Percentiles rank a stretch among this genome's conserved stretches.
phyloP scores from a whole-genome alignment of 2,329 filamentous ascomycete species.

The Colletotrichum eleusines region DNA sequence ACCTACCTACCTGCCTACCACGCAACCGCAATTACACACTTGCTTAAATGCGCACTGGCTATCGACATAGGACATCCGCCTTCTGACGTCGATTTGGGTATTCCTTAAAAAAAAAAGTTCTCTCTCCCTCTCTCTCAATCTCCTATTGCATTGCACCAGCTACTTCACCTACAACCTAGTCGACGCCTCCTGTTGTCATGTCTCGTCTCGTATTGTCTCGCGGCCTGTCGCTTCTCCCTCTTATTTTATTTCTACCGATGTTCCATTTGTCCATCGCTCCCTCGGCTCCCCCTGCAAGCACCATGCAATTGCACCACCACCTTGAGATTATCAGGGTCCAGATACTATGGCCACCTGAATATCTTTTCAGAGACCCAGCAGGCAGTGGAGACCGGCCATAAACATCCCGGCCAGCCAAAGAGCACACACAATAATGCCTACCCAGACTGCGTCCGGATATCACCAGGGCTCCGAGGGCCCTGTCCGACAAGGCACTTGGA shows the following conservation, averaged over 20 bases:
- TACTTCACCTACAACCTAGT: too few relatives aligned
- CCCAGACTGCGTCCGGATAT: constrained; percentile 1
- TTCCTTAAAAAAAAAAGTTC: too few relatives aligned
- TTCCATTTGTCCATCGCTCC: constrained; percentile 30
- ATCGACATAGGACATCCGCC: not conserved
- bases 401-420: constrained; percentile 23
- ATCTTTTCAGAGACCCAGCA: constrained; percentile 37
- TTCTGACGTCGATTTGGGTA: not conserved
- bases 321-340: constrained; percentile 41
- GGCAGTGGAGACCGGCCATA: constrained; percentile 25
- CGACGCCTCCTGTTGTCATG: not conserved
- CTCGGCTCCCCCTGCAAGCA: constrained; percentile 28
- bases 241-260: constrained; percentile 12
- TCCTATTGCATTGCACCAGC: not conserved
- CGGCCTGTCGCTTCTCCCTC: constrained; percentile 13
- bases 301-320: constrained; percentile 39
- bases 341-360: constrained; percentile 41
- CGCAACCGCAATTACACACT: not conserved
- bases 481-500: constrained; percentile 26
- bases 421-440: constrained; percentile 15
- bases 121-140: not conserved
- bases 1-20: not conserved
- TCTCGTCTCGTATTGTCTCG: constrained; percentile 31
- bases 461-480: constrained; percentile 7
- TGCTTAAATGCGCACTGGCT: not conserved